These are phyloP conservation scores for Exidia glandulosa DNA, from an alignment of 768 basidiomycete genomes.

Conservation along the genomic window DNA sequence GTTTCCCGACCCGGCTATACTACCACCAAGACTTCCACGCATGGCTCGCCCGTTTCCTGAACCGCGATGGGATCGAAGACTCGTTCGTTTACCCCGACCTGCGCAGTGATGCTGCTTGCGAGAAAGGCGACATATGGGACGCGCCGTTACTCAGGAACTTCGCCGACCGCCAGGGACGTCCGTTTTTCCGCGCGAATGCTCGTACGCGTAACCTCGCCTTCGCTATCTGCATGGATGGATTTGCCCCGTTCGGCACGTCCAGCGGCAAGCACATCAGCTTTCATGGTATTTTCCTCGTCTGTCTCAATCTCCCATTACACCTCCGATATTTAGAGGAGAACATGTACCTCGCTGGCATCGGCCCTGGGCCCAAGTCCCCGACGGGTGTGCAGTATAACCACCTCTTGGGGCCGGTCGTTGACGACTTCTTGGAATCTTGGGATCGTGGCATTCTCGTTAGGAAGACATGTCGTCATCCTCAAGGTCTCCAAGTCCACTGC, in stretches of 20 bases:
- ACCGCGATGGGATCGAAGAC: too few species aligned
- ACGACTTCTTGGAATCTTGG: constrained; percentile 14
- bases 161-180: too few species aligned
- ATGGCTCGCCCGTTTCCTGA: too few species aligned
- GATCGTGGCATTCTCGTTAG: constrained; percentile 7
- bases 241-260: background rate
- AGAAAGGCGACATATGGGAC: too few species aligned
- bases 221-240: background rate
- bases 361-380: constrained; percentile 24
- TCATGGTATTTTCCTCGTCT: constrained; percentile 16
- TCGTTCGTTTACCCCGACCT: too few species aligned
- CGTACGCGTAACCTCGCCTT: too few species aligned
- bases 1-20: too few species aligned
- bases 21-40: too few species aligned
- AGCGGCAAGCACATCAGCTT: background rate
- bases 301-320: constrained; percentile 22
- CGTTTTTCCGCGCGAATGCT: too few species aligned
- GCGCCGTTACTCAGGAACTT: too few species aligned
- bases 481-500: constrained; percentile 5
- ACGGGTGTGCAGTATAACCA: constrained; percentile 19
- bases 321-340: constrained; percentile 23
- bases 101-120: too few species aligned
- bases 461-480: constrained; percentile 5
- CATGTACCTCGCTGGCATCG: constrained; percentile 20
- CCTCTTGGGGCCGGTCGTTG: constrained; percentile 19